Percentiles rank a stretch among this genome's conserved stretches.
phyloP scores from a whole-genome alignment of 108 stramenopile genomes.

The Licmophora abbreviata region DNA sequence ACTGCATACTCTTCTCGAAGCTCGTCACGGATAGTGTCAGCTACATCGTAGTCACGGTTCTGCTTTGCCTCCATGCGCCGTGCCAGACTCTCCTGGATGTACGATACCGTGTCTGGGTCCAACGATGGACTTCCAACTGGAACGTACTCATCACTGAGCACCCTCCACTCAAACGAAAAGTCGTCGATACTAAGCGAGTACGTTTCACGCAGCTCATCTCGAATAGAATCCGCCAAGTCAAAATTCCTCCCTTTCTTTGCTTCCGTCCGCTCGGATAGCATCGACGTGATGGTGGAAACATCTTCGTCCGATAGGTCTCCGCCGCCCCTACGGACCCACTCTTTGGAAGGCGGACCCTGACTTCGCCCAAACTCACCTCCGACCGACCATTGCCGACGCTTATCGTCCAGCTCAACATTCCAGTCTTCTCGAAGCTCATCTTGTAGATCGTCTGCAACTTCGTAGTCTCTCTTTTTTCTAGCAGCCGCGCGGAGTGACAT shows the following conservation, averaged over 20 bases:
- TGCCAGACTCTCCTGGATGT: conserved; percentile 8
- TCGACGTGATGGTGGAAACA: conserved; percentile 12
- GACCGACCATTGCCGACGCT: conserved; percentile 31
- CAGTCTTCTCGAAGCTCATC: conserved; percentile 26
- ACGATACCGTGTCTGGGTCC: conserved; percentile 8
- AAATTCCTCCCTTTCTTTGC: conserved; percentile 41
- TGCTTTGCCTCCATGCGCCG: conserved; percentile 12
- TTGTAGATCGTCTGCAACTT: conserved; percentile 44
- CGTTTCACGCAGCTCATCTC: conserved; percentile 26
- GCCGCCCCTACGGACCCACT: conserved; percentile 26
- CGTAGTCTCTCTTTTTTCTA: conserved; percentile 37
- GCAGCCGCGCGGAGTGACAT: conserved; percentile 28
- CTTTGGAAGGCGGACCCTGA: background rate
- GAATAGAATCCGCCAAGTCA: conserved; percentile 47
- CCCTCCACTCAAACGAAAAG: conserved; percentile 35
- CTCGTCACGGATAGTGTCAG: conserved; percentile 21
- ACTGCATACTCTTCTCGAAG: conserved; percentile 13
- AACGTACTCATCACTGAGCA: conserved; percentile 22
- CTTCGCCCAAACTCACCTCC: conserved; percentile 36
- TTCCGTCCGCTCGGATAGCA: conserved; percentile 24
- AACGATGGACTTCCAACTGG: background rate
- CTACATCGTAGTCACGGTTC: conserved; percentile 14
- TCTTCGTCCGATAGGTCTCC: conserved; percentile 29
- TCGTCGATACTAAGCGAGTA: conserved; percentile 47
- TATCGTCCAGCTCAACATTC: conserved; percentile 48